Base-by-base conservation (phyloP, 306 rosid species). In the Sicyos edulis region DNA sequence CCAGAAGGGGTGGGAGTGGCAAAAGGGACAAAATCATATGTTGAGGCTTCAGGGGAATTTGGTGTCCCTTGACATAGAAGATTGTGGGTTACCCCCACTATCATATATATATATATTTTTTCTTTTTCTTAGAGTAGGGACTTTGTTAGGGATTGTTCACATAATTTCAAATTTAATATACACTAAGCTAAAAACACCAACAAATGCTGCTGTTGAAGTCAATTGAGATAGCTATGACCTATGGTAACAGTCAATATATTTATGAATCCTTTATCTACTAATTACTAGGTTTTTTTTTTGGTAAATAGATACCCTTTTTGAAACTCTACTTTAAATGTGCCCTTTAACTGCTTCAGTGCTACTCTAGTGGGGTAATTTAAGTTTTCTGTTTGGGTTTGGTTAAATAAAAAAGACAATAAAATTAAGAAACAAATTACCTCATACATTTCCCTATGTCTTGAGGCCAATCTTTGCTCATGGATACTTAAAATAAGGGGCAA, bases 11-110 rank as follows among this genome's bases (percentile, higher is more conserved):
- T 4, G 10, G 52, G 37, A 10, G 50, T 14, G 57, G 44, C 52
- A 68, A 51, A 72, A 72, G 61, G 37, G 64, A 54, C 69, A 59
- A 44, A 73, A 73, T 20, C 68, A 59, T 55, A 44, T 26, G 32
- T 44, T 57, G 69, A 73, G 47, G 3, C 6, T 44, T 58, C 34
- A 59, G 22, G 67, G 69, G 76, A 45, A 73, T 73, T 56, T 57
- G 56, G 68, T 57, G 69, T 73, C 77, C 77, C 77, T 73, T 44
- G 16, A 47, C 44, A 59, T 47, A 58, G 22, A 11, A 17, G 2
- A 47, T 22, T 42, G 77, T 57, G 76, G 67, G 54, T 40, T 59
- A 73, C 52, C 42, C 55, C 54, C 12, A 26, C 75, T 53, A 29
- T 54, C 62, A 54, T 54, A 51, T 70, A 26, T 13, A 1, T 16